These are phyloP conservation scores for Aureobasidium sp. DNA, from an alignment of 2,329 filamentous ascomycete genomes.

Conservation along the genomic window DNA sequence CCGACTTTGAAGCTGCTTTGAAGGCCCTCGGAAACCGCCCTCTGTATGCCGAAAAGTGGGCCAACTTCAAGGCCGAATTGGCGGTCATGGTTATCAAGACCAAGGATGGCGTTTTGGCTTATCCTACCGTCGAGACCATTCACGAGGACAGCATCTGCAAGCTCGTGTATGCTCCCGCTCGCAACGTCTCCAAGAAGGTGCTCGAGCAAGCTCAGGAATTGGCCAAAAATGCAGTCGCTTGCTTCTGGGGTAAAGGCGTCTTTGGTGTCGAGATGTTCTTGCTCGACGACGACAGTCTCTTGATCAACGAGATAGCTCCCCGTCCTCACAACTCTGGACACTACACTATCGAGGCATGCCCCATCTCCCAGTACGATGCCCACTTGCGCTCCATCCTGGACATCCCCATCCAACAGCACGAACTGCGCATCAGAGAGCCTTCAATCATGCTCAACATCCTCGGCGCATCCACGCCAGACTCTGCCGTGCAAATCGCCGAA, in stretches of 20 bases:
- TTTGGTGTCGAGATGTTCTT: slow-evolving; percentile 98
- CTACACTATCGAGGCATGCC: slow-evolving; percentile 88
- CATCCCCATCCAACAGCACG: slow-evolving; percentile 46
- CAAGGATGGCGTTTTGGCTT: slow-evolving; percentile 65
- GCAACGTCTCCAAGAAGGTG: slow-evolving; percentile 56
- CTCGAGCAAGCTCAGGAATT: slow-evolving; percentile 64
- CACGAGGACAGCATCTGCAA: slow-evolving; percentile 96
- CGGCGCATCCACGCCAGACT: slow-evolving; percentile 58
- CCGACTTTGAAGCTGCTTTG: slow-evolving; percentile 59
- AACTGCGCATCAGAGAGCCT: slow-evolving; percentile 52
- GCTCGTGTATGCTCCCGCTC: slow-evolving; percentile 77
- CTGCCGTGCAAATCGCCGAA: slow-evolving; percentile 54
- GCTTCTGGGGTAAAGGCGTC: slow-evolving; percentile 80
- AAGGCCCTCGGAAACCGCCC: slow-evolving; percentile 60
- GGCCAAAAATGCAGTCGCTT: slow-evolving; percentile 69
- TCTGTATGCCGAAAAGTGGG: slow-evolving; percentile 86
- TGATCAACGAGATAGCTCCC: slow-evolving; percentile 83
- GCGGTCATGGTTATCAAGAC: slow-evolving; percentile 94
- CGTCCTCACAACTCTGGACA: slow-evolving; percentile 88
- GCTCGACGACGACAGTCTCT: slow-evolving; percentile 59
- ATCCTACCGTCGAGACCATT: slow-evolving; percentile 87
- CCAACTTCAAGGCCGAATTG: slow-evolving; percentile 76
- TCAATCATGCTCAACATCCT: slow-evolving; percentile 77
- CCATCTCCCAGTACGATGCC: slow-evolving; percentile 84
- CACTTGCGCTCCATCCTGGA: slow-evolving; percentile 80